Evolutionary conservation across 805 yeast species (phyloP).

Genomic region (Candida bentonensis): DNA sequence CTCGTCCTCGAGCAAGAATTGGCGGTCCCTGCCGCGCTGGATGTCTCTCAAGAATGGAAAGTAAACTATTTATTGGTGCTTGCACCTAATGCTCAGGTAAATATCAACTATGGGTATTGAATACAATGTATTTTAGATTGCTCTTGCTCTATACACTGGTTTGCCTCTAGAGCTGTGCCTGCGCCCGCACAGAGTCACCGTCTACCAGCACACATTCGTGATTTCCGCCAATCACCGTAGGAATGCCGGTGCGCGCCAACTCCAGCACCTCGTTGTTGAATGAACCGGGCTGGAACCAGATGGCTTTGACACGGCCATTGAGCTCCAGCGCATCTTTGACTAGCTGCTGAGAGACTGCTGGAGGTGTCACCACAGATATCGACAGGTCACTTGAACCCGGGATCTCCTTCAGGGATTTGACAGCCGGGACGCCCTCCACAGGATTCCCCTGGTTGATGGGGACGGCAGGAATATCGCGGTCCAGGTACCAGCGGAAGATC

Average conservation of each 20-base stretch:
- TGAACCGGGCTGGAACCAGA: slow-evolving; percentile 83
- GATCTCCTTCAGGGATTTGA: slow-evolving; percentile 12
- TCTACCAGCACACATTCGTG: slow-evolving; percentile 60
- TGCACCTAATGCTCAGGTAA: too few relatives aligned
- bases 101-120: too few relatives aligned
- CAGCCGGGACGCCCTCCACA: slow-evolving; percentile 33
- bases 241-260: slow-evolving; percentile 18
- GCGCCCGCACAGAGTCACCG: slow-evolving; percentile 32
- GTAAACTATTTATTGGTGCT: too few relatives aligned
- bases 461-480: slow-evolving; percentile 40
- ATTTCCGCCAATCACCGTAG: slow-evolving; percentile 26
- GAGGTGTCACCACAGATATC: slow-evolving; percentile 65
- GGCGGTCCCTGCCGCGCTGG: not conserved
- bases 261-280: slow-evolving; percentile 36
- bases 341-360: slow-evolving; percentile 36
- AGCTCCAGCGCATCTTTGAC: slow-evolving; percentile 26
- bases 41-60: not conserved
- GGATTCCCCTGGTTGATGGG: slow-evolving; percentile 44
- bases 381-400: slow-evolving; percentile 21
- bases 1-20: not conserved
- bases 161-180: too few relatives aligned
- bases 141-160: too few relatives aligned
- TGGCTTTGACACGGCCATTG: slow-evolving; percentile 29
- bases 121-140: too few relatives aligned
- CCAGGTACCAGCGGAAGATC: slow-evolving; percentile 53